Base-by-base conservation (phyloP, 129 eudicot species). In the Escallonia rubra region DNA sequence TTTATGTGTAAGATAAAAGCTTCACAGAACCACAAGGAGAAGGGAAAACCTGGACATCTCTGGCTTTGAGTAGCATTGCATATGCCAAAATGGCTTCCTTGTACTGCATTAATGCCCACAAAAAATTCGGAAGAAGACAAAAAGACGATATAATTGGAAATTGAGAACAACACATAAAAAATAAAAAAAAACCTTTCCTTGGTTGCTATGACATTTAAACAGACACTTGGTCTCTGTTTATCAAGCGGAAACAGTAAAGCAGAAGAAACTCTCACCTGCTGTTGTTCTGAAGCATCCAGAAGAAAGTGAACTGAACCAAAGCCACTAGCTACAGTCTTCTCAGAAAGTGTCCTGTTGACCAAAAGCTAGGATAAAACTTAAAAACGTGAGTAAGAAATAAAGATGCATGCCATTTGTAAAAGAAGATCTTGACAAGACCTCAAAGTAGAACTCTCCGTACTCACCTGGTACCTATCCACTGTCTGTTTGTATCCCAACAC, bases 221-320 rank as follows among this genome's bases (percentile, higher is more conserved):
- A 48, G 49, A 59, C 58, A 59, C 15, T 51, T 12, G 49, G 15
- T 44, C 16, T n/a, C 49, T 47, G 14, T 69, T 54, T 64, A 38
- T 73, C 12, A 34, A 56, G 43, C 49, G 49, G 51, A 14, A 64
- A 58, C 13, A 56, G 48, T 45, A 38, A 72, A 65, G 34, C 45
- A 55, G 11, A 59, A 51, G 38, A 59, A 61, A 61, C 67, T 62
- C 96, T 76, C 68, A 93, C 96, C 69, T 82, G 96, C 82, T 93
- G 99, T 65, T 93, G 99, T 67, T 82, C 96, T 71, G 99, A 93
- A 84, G 99, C 99, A 80, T 93, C 96, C 61, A 93, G 72, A 61
- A 93, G 99, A 83, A 93, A 89, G 83, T 93, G 85, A 67, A 93
- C 83, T 41, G 99, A 80, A 64, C 99, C 99, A 82, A 93, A 93